Conservation (phyloP, 176 grass and related monocot species). For the Eleusine indica region DNA sequence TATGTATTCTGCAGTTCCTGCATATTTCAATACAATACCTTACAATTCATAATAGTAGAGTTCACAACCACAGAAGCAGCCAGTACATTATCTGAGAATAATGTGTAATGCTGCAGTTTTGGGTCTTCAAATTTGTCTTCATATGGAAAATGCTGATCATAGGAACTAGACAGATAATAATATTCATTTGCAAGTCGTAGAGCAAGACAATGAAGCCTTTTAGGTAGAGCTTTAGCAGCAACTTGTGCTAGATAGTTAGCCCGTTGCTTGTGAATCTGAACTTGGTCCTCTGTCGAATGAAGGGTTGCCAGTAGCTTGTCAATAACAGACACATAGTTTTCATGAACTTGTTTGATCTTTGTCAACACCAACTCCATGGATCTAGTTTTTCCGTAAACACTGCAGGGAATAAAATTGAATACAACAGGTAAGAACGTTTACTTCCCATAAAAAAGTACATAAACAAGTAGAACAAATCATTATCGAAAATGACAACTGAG, state of each 20-base stretch:
- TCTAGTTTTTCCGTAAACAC: conserved; percentile 67
- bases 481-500: conserved; percentile 11
- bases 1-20: neutral
- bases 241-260: conserved; percentile 56
- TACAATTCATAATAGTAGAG: conserved; percentile 70
- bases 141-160: conserved; percentile 44
- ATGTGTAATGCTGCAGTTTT: conserved; percentile 71
- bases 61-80: conserved; percentile 79
- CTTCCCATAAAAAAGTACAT: conserved; percentile 30
- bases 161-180: conserved; percentile 49
- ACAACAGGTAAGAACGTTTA: neutral
- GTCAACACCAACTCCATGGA: conserved; percentile 64
- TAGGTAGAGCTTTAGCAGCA: conserved; percentile 75
- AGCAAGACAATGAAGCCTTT: conserved; percentile 77
- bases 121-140: conserved; percentile 78
- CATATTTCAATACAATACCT: conserved; percentile 35
- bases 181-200: conserved; percentile 75
- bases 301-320: conserved; percentile 55
- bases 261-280: conserved; percentile 54
- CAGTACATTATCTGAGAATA: conserved; percentile 87
- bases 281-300: conserved; percentile 66
- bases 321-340: conserved; percentile 51
- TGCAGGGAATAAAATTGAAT: conserved; percentile 34
- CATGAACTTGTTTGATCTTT: conserved; percentile 62
- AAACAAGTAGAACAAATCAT: neutral